Evolutionary conservation across 2,329 filamentous ascomycete species (phyloP).

Genomic region (Colletotrichum gloeosporioides): DNA sequence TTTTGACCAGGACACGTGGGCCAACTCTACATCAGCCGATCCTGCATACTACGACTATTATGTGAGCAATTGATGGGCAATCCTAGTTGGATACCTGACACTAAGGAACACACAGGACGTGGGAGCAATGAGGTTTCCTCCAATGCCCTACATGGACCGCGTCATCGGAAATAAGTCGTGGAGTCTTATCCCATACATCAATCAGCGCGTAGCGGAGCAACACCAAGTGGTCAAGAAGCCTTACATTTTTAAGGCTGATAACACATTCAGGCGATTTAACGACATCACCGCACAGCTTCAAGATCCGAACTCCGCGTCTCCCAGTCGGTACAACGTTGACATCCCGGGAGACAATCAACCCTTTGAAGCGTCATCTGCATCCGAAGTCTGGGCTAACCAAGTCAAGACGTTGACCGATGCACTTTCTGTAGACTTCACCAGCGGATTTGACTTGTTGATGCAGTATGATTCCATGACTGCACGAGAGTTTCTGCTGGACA

Average conservation of each 20-base stretch:
- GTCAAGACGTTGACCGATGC: conserved; percentile 10
- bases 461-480: conserved; percentile 24
- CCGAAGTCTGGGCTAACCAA: conserved; percentile 5
- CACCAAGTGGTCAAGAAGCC: conserved; percentile 23
- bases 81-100: not conserved
- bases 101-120: conserved; percentile 33
- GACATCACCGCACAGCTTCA: conserved; percentile 13
- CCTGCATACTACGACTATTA: conserved; percentile 36
- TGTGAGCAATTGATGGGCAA: not conserved
- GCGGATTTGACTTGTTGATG: conserved; percentile 26
- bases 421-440: conserved; percentile 20
- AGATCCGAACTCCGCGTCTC: conserved; percentile 2
- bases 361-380: conserved; percentile 16
- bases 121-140: conserved; percentile 45
- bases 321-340: conserved; percentile 15
- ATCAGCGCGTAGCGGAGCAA: conserved; percentile 7
- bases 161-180: conserved; percentile 25
- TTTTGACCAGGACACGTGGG: conserved; percentile 30
- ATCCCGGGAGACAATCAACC: conserved; percentile 20
- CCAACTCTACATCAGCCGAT: conserved; percentile 21
- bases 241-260: conserved; percentile 25
- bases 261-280: conserved; percentile 26
- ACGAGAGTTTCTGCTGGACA: conserved; percentile 25
- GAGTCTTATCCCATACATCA: conserved; percentile 27
- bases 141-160: conserved; percentile 34